These are phyloP conservation scores for Penicillium parvum DNA, from an alignment of 495 filamentous ascomycete species.

Conservation along the genomic window DNA sequence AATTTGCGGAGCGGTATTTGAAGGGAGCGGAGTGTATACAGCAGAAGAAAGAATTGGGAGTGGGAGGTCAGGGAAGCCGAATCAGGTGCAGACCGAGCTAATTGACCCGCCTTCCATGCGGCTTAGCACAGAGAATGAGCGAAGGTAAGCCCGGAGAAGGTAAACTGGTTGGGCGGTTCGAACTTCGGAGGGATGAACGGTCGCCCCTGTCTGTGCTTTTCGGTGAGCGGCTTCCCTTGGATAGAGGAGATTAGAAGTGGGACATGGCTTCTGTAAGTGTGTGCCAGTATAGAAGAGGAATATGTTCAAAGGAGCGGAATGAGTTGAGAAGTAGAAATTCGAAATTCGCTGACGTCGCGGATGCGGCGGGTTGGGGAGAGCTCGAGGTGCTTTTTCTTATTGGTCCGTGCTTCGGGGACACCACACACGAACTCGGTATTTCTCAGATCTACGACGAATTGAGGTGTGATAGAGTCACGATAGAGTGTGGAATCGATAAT, in stretches of 20 bases:
- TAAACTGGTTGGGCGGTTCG: slow-evolving; percentile 7
- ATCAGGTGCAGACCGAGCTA: slow-evolving; percentile 16
- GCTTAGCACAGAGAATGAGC: slow-evolving; percentile 7
- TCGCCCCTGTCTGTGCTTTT: slow-evolving; percentile 27
- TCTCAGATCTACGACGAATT: too few relatives aligned
- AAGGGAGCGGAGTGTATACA: too few relatives aligned
- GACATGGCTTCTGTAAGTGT: slow-evolving; percentile 19
- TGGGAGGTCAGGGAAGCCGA: slow-evolving; percentile 21
- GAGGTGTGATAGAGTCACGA: too few relatives aligned
- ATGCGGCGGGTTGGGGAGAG: slow-evolving; percentile 36
- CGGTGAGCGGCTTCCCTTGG: slow-evolving; percentile 24
- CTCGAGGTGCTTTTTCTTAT: slow-evolving; percentile 22
- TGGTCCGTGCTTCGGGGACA: slow-evolving; percentile 19
- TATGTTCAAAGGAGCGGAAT: slow-evolving; percentile 9
- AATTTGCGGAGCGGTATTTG: background rate
- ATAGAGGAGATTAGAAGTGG: slow-evolving; percentile 17
- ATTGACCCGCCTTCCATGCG: slow-evolving; percentile 12
- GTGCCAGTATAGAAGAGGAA: background rate
- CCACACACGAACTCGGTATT: slow-evolving; percentile 4
- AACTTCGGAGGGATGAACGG: slow-evolving; percentile 3
- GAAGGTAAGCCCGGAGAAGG: slow-evolving; percentile 1
- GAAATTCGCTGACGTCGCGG: slow-evolving; percentile 31
- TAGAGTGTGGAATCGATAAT: slow-evolving; percentile 12
- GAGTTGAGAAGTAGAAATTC: slow-evolving; percentile 6
- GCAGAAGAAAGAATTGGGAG: background rate